Percentiles rank a stretch among this genome's conserved stretches.
These are phyloP conservation scores for Mediolabrus comicus DNA, from an alignment of 108 stramenopile genomes.

Conservation along the genomic window DNA sequence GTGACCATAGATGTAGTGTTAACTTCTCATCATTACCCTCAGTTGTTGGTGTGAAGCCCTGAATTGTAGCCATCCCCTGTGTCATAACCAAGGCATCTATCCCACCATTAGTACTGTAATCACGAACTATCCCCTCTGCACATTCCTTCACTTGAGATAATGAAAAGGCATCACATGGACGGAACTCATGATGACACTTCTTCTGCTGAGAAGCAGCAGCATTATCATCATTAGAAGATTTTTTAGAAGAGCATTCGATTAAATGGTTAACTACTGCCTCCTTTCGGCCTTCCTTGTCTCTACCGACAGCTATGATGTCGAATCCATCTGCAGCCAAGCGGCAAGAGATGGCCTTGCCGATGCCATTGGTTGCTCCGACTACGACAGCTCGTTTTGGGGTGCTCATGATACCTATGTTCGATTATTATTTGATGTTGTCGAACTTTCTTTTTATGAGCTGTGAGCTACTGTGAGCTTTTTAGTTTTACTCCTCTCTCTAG, in stretches of 20 bases:
- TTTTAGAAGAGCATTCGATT: constrained; percentile 4
- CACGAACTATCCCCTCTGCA: constrained; percentile 26
- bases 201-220: too few species aligned
- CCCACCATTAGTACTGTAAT: constrained; percentile 6
- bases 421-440: too few species aligned
- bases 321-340: constrained; percentile 47
- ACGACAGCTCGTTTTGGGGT: constrained; percentile 34
- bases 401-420: not conserved
- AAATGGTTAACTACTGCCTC: constrained; percentile 20
- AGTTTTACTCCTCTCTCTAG: too few species aligned
- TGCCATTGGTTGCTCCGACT: constrained; percentile 57
- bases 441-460: too few species aligned
- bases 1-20: constrained; percentile 41
- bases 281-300: constrained; percentile 23
- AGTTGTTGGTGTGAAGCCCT: constrained; percentile 51
- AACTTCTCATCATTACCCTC: constrained; percentile 69
- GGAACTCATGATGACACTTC: constrained; percentile 29
- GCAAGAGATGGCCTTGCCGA: constrained; percentile 48
- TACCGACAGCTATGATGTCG: constrained; percentile 39
- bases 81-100: constrained; percentile 65
- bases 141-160: constrained; percentile 40
- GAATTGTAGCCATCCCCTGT: constrained; percentile 69
- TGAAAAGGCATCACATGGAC: constrained; percentile 47
- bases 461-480: too few species aligned
- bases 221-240: too few species aligned